phyloP scores from a whole-genome alignment of 352 stramenopile genomes.

The Pythium monospermum region DNA sequence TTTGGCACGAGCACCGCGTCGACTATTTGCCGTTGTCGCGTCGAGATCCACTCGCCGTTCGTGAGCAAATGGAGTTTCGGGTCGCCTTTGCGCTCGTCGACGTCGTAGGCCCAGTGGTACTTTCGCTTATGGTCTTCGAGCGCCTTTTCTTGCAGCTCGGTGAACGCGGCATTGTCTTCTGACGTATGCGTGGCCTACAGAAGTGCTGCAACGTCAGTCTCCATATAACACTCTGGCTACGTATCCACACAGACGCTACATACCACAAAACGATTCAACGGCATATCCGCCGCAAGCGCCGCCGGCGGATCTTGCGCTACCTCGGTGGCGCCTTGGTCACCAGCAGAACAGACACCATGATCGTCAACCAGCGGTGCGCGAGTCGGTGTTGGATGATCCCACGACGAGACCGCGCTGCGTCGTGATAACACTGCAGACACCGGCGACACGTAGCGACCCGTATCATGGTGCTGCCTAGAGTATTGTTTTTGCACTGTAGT shows the following conservation, averaged over 20 bases:
- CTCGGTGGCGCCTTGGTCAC: neutral
- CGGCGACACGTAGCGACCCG: too few species aligned
- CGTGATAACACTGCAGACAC: neutral
- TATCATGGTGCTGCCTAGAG: too few species aligned
- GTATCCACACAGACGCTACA: neutral
- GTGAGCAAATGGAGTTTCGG: slow-evolving; percentile 63
- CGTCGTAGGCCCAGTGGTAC: slow-evolving; percentile 81
- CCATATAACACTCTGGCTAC: neutral
- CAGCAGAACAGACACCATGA: slow-evolving; percentile 6
- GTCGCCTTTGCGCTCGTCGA: slow-evolving; percentile 41
- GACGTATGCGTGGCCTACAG: slow-evolving; percentile 79
- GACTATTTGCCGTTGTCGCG: slow-evolving; percentile 49
- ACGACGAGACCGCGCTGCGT: slow-evolving; percentile 27
- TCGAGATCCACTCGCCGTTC: slow-evolving; percentile 71
- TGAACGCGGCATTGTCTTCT: slow-evolving; percentile 80
- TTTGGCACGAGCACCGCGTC: slow-evolving; percentile 33
- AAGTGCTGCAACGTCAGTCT: neutral
- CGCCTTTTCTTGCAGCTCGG: slow-evolving; percentile 66
- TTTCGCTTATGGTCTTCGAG: slow-evolving; percentile 56
- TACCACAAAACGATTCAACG: slow-evolving; percentile 71
- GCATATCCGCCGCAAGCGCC: slow-evolving; percentile 17
- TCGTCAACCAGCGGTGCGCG: neutral
- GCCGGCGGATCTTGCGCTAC: neutral
- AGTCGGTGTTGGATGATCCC: slow-evolving; percentile 57
- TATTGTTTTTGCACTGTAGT: too few species aligned